A percentile compares a stretch with the other conserved stretches of the same genome.
Evolutionary conservation across 805 yeast genomes (phyloP).

Genomic region (Teunomyces gatunensis): DNA sequence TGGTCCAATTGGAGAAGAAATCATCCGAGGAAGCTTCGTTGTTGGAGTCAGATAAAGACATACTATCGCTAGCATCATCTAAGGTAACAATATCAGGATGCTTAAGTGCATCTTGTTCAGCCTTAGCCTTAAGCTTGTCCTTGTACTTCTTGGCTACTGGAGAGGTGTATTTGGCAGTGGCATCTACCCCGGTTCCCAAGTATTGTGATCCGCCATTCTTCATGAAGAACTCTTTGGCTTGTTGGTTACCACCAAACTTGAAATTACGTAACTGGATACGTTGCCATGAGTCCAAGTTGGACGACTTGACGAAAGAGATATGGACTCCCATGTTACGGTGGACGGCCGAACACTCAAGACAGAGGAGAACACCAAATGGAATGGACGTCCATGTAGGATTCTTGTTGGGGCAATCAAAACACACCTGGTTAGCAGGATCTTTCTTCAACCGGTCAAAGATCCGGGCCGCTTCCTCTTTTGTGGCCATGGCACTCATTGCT

Average conservation of each 20-base stretch:
- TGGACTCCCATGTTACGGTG: constrained; percentile 97
- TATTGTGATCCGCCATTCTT: constrained; percentile 83
- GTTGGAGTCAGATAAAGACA: constrained; percentile 33
- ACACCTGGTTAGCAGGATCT: constrained; percentile 72
- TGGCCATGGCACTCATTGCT: constrained; percentile 41
- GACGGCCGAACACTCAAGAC: constrained; percentile 92
- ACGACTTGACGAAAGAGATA: constrained; percentile 89
- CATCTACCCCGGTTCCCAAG: constrained; percentile 51
- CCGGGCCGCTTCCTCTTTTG: constrained; percentile 64
- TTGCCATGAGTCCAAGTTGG: constrained; percentile 92
- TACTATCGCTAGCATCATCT: constrained; percentile 42
- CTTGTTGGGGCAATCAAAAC: constrained; percentile 92
- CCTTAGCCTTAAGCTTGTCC: constrained; percentile 71
- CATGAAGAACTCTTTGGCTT: constrained; percentile 76
- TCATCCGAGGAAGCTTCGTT: constrained; percentile 62
- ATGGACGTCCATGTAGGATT: constrained; percentile 99
- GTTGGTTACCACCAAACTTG: constrained; percentile 90
- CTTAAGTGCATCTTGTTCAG: constrained; percentile 59
- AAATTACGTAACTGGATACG: constrained; percentile 85
- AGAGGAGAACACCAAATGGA: constrained; percentile 89
- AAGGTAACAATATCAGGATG: constrained; percentile 75
- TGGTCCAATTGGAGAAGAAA: constrained; percentile 89
- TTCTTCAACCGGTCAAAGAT: constrained; percentile 64
- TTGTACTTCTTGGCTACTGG: constrained; percentile 78
- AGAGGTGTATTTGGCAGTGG: constrained; percentile 76